phyloP scores from a whole-genome alignment of 2,329 filamentous ascomycete genomes.

The Aspergillus brasiliensis region DNA sequence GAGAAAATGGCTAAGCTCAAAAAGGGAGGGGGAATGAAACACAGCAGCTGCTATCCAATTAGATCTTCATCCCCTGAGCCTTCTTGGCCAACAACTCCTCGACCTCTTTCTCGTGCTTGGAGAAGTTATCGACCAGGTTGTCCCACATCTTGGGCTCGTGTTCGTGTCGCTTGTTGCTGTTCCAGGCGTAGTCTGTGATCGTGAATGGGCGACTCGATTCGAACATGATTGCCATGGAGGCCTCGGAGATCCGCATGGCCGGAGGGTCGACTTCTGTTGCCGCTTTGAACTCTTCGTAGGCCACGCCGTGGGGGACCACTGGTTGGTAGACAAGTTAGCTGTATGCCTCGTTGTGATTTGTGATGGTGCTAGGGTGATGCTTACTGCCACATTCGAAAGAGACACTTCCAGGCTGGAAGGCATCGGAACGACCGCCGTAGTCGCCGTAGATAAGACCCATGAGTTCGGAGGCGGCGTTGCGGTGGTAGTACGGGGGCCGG shows the following conservation, averaged over 20 bases:
- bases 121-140: constrained; percentile 56
- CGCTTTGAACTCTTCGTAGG: constrained; percentile 38
- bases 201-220: constrained; percentile 39
- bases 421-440: constrained; percentile 38
- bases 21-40: background rate
- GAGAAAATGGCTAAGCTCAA: background rate
- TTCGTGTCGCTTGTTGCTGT: constrained; percentile 45
- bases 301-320: constrained; percentile 42
- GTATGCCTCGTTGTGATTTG: background rate
- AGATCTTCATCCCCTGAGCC: constrained; percentile 22
- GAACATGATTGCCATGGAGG: constrained; percentile 40
- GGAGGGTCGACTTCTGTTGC: constrained; percentile 31
- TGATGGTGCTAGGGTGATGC: constrained; percentile 5
- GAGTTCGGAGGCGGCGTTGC: constrained; percentile 43
- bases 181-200: constrained; percentile 40
- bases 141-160: constrained; percentile 59
- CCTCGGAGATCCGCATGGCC: constrained; percentile 34
- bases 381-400: constrained; percentile 40
- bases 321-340: background rate
- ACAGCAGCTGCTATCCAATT: background rate
- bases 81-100: constrained; percentile 46
- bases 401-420: constrained; percentile 37
- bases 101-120: constrained; percentile 49
- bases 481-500: constrained; percentile 47
- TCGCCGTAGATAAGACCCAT: constrained; percentile 43